Base-by-base conservation (phyloP, 1,284 basidiomycete species). In the Ganoderma resinaceum region DNA sequence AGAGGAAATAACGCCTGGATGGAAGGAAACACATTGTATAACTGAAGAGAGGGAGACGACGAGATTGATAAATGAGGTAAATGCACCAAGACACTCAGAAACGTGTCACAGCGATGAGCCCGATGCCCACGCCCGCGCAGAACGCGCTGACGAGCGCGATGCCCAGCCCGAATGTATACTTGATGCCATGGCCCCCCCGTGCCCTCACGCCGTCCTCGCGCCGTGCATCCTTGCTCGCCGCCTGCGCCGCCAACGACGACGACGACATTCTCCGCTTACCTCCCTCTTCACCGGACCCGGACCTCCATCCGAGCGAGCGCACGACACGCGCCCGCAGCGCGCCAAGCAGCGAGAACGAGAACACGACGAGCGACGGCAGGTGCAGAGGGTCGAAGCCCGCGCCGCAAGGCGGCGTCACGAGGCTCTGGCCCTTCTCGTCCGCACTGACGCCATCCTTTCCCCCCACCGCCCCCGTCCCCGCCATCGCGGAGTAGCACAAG, bases 341-440 rank as follows among this genome's bases (percentile, higher is more conserved):
- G 1, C 77, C 76, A 18, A 86, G 63, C 35, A 87, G 77, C n/a
- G 86, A 85, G 58, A 86, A 66, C 2, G 86, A 85, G 70, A 86
- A 79, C 31, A 82, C 75, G 12, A 87, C 12, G 42, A 87, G 76
- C 18, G 84, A 84, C 1, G 83, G 84, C 31, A 87, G 71, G 70
- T 87, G 85, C 18, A 87, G 74, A 3, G 86, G 86, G 69, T 87
- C 86, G 55, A 86, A 78, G 2, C 74, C 70, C 14, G 75, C 66
- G 2, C 69, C 38, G 66, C 75, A 77, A 12, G 71, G 62, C 3
- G 72, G 67, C 29, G 76, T 42, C 23, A 37, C 6, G 66, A 70
- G 26, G 60, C 66, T 49, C 38, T 49, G 26, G 60, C 66, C 43
- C 38, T 49, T 55, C 64, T 69, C 58, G 52, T 53, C 37, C 16